Evolutionary conservation across 2,329 filamentous ascomycete species (phyloP).

Genomic region (Aspergillus chevalieri): DNA sequence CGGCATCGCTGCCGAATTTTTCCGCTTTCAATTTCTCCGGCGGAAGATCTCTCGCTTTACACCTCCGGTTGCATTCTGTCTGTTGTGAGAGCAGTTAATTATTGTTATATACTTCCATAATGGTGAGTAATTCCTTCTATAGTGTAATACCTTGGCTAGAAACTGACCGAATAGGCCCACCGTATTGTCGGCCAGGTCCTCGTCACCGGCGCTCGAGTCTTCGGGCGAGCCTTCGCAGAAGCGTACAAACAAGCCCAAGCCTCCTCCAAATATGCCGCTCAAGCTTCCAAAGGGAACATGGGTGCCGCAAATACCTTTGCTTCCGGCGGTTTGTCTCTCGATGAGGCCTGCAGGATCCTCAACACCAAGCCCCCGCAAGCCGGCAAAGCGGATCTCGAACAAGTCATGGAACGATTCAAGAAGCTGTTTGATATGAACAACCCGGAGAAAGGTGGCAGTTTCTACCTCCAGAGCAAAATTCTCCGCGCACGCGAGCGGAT

Average conservation of each 20-base stretch:
- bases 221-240: conserved; percentile 87
- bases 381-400: conserved; percentile 70
- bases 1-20: conserved; percentile 14
- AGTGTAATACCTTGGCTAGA: background rate
- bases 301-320: conserved; percentile 49
- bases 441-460: conserved; percentile 90
- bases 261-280: conserved; percentile 72
- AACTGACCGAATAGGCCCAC: conserved; percentile 61
- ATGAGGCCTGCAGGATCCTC: conserved; percentile 94
- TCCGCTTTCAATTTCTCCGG: conserved; percentile 3
- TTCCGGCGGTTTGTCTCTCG: conserved; percentile 75
- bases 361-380: conserved; percentile 84
- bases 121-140: background rate
- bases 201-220: conserved; percentile 80
- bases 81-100: background rate
- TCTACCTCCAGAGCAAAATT: conserved; percentile 97
- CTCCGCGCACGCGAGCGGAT: conserved; percentile 84
- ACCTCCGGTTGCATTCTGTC: conserved; percentile 12
- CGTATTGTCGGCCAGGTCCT: conserved; percentile 91
- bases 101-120: background rate
- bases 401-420: conserved; percentile 84
- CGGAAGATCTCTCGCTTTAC: conserved; percentile 3
- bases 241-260: conserved; percentile 94
- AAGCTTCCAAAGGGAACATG: conserved; percentile 57
- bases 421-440: conserved; percentile 90